Conservation (phyloP, 768 basidiomycete species). For the Fistulinella prunicolor region DNA sequence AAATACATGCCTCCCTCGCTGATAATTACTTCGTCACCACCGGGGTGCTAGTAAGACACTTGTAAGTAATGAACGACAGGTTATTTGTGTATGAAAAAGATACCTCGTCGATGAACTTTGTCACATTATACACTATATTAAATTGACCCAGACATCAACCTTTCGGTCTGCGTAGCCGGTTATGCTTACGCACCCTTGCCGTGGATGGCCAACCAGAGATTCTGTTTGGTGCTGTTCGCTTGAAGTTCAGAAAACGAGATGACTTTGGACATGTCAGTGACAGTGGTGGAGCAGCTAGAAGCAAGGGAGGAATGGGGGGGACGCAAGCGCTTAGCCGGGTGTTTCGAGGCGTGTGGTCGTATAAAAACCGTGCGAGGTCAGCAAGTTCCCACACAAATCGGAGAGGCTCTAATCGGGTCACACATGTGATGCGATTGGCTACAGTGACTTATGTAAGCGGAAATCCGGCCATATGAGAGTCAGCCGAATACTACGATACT, state of each 20-base stretch:
- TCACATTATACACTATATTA: slow-evolving; percentile 86
- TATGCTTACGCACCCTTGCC: slow-evolving; percentile 63
- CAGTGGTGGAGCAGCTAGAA: slow-evolving; percentile 6
- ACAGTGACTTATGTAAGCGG: too few species aligned
- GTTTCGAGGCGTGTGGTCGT: slow-evolving; percentile 5
- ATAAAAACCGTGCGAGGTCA: slow-evolving; percentile 20
- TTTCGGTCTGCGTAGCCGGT: background rate
- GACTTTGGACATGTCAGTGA: slow-evolving; percentile 45
- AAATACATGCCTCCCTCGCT: slow-evolving; percentile 79
- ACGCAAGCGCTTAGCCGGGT: background rate
- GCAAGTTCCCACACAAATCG: slow-evolving; percentile 29
- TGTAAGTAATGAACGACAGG: slow-evolving; percentile 10
- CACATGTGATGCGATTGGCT: too few species aligned
- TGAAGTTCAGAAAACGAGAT: slow-evolving; percentile 76
- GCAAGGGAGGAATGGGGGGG: slow-evolving; percentile 12
- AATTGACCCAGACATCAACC: slow-evolving; percentile 4
- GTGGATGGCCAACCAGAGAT: slow-evolving; percentile 78
- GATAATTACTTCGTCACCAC: slow-evolving; percentile 96
- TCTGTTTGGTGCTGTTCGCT: slow-evolving; percentile 69
- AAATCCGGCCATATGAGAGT: too few species aligned
- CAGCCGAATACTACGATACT: too few species aligned
- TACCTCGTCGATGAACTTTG: slow-evolving; percentile 95
- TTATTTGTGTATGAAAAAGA: slow-evolving; percentile 10
- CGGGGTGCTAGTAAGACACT: slow-evolving; percentile 67
- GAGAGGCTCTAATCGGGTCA: background rate